A percentile compares a stretch with the other conserved stretches of the same genome.
Conservation (phyloP, 306 rosid genomes). For the Prunus kanzakura region DNA sequence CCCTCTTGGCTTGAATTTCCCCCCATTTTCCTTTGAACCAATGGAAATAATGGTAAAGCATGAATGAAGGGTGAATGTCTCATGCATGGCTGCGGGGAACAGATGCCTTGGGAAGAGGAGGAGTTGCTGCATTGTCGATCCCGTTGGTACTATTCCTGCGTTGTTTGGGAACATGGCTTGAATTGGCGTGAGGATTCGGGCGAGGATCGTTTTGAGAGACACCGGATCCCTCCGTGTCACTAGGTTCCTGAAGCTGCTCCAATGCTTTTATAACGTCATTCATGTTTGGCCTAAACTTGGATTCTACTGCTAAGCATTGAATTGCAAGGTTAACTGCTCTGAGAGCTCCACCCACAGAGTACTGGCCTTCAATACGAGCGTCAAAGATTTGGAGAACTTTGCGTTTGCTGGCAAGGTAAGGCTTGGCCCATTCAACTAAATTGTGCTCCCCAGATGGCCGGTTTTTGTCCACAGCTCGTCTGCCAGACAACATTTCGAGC, state of each 20-base stretch:
- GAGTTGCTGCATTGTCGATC: constrained; percentile 16
- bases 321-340: constrained; percentile 60
- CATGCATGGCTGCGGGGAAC: constrained; percentile 33
- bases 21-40: constrained; percentile 1
- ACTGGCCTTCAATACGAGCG: constrained; percentile 76
- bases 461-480: constrained; percentile 80
- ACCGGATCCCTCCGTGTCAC: constrained; percentile 20
- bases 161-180: constrained; percentile 33
- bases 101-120: constrained; percentile 31
- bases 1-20: not conserved
- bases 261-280: constrained; percentile 60
- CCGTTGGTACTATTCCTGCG: constrained; percentile 27
- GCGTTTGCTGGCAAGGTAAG: constrained; percentile 79
- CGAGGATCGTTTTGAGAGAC: constrained; percentile 27
- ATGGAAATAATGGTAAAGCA: constrained; percentile 1
- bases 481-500: constrained; percentile 79
- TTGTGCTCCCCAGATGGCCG: constrained; percentile 75
- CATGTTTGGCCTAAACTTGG: constrained; percentile 79
- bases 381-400: constrained; percentile 70
- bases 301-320: constrained; percentile 67
- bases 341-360: constrained; percentile 54
- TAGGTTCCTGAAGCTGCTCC: constrained; percentile 61
- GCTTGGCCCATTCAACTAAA: constrained; percentile 89
- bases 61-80: not conserved
- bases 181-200: constrained; percentile 26